phyloP scores from a whole-genome alignment of 2,329 filamentous ascomycete genomes.

The Sclerotinia trifoliorum region DNA sequence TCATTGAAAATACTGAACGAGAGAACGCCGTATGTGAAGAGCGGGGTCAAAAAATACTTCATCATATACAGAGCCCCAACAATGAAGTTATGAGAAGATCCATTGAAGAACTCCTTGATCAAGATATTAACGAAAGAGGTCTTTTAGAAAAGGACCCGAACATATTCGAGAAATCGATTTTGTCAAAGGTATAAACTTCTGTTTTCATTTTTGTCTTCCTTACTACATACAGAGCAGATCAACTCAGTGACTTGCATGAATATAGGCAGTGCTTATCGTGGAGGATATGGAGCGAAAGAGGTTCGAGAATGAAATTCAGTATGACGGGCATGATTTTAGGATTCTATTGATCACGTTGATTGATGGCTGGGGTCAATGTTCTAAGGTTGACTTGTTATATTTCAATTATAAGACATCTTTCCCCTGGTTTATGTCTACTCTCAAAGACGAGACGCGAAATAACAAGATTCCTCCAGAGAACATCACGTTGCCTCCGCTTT shows the following conservation, averaged over 20 bases:
- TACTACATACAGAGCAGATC: background rate
- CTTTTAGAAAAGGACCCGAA: background rate
- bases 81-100: background rate
- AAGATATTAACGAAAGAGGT: background rate
- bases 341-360: constrained; percentile 9
- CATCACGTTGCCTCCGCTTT: background rate
- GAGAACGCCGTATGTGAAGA: background rate
- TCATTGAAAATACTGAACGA: background rate
- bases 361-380: constrained; percentile 14
- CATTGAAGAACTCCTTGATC: background rate
- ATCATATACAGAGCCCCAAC: background rate
- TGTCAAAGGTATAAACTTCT: background rate
- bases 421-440: constrained; percentile 20
- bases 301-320: background rate
- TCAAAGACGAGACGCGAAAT: constrained; percentile 29
- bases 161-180: constrained; percentile 1
- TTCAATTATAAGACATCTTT: constrained; percentile 26
- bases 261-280: background rate
- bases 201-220: background rate
- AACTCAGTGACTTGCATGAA: background rate
- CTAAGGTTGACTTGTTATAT: constrained; percentile 18
- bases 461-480: constrained; percentile 28
- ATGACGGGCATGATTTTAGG: background rate
- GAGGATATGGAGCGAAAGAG: background rate
- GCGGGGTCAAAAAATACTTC: background rate